phyloP scores from a whole-genome alignment of 805 yeast species.

The Saturnispora hagleri region DNA sequence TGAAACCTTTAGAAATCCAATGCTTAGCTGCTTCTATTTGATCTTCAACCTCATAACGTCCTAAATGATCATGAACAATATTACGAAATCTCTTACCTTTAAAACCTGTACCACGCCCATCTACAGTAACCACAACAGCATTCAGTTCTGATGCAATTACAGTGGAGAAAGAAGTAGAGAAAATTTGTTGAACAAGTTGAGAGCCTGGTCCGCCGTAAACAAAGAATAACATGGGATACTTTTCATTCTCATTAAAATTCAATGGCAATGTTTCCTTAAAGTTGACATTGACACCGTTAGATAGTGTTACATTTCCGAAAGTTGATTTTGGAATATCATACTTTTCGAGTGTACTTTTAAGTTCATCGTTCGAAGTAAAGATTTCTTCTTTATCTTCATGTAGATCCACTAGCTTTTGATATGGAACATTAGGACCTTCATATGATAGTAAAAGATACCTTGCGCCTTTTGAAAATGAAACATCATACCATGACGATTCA shows the following conservation, averaged over 20 bases:
- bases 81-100: conserved; percentile 74
- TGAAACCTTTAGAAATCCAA: conserved; percentile 55
- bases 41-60: conserved; percentile 74
- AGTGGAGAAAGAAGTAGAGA: conserved; percentile 56
- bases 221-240: conserved; percentile 81
- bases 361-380: conserved; percentile 38
- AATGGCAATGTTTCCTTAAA: conserved; percentile 72
- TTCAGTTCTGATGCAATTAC: conserved; percentile 68
- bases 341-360: conserved; percentile 30
- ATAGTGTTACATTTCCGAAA: conserved; percentile 44
- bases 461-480: conserved; percentile 72
- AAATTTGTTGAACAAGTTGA: conserved; percentile 63
- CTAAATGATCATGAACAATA: conserved; percentile 72
- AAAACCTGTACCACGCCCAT: conserved; percentile 94
- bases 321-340: conserved; percentile 50
- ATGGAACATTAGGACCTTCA: conserved; percentile 72
- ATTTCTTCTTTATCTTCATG: conserved; percentile 31
- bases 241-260: conserved; percentile 45
- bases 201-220: conserved; percentile 97
- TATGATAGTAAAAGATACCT: conserved; percentile 64
- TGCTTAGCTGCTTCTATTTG: conserved; percentile 76
- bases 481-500: conserved; percentile 56
- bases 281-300: conserved; percentile 36
- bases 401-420: conserved; percentile 60
- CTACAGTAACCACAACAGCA: conserved; percentile 88